These are phyloP conservation scores for Hypoxylon sp. DNA, from an alignment of 2,329 filamentous ascomycete species.

Conservation along the genomic window DNA sequence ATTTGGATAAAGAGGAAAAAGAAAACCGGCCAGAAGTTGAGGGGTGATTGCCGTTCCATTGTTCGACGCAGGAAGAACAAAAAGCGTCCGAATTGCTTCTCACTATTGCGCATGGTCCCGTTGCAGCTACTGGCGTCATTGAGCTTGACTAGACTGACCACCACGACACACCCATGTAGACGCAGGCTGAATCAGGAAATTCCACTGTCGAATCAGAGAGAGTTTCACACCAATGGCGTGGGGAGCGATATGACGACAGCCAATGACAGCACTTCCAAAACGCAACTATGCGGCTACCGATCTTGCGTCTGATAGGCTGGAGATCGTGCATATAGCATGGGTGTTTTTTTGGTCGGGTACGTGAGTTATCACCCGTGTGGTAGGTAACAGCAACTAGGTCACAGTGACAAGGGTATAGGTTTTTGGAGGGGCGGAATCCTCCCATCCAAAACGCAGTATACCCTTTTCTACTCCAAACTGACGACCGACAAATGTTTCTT, in stretches of 20 bases:
- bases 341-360: conserved; percentile 26
- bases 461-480: conserved; percentile 12
- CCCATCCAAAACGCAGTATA: conserved; percentile 20
- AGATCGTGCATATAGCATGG: conserved; percentile 42
- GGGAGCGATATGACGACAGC: conserved; percentile 43
- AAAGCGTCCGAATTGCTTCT: conserved; percentile 16
- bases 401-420: conserved; percentile 27
- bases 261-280: conserved; percentile 41
- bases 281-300: conserved; percentile 45
- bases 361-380: conserved; percentile 26
- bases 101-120: conserved; percentile 20
- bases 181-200: conserved; percentile 30
- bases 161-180: conserved; percentile 34
- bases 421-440: conserved; percentile 26
- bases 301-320: conserved; percentile 42
- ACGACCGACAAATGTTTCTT: conserved; percentile 15
- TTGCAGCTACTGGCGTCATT: conserved; percentile 33
- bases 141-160: conserved; percentile 22
- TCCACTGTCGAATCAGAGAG: conserved; percentile 33
- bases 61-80: conserved; percentile 13
- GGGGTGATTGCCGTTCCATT: conserved; percentile 9
- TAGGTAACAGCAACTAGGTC: too few relatives aligned
- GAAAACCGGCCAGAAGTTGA: conserved; percentile 2
- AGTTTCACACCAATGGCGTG: conserved; percentile 37
- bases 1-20: conserved; percentile 4